phyloP scores from a whole-genome alignment of 805 yeast species.

The Yamadazyma laniorum region DNA sequence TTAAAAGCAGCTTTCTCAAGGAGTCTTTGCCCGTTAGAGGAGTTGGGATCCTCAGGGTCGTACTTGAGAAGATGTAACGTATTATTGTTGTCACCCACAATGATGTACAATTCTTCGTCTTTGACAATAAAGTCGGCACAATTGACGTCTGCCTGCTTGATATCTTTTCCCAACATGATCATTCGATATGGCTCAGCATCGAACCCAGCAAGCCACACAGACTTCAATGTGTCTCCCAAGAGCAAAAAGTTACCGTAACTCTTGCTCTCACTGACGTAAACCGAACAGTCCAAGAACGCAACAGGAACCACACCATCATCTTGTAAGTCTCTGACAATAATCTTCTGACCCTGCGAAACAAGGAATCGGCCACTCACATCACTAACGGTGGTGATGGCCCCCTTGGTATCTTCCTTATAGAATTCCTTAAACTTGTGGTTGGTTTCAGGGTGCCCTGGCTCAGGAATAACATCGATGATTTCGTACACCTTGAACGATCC shows the following conservation, averaged over 20 bases:
- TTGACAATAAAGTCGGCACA: constrained; percentile 75
- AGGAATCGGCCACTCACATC: constrained; percentile 82
- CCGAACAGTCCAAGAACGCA: constrained; percentile 85
- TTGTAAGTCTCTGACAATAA: constrained; percentile 76
- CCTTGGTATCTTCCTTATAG: constrained; percentile 71
- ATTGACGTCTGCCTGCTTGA: constrained; percentile 56
- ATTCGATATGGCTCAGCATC: constrained; percentile 94
- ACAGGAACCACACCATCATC: constrained; percentile 91
- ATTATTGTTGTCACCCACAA: constrained; percentile 66
- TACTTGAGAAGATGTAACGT: constrained; percentile 73
- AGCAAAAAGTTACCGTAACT: constrained; percentile 79
- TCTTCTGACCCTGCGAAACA: constrained; percentile 82
- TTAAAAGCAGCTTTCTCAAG: constrained; percentile 70
- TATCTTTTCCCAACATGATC: constrained; percentile 74
- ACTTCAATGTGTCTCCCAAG: constrained; percentile 76
- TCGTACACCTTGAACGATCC: constrained; percentile 78
- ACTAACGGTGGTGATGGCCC: constrained; percentile 76
- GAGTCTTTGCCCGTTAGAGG: constrained; percentile 75
- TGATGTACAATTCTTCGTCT: constrained; percentile 65
- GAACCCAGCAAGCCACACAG: constrained; percentile 80
- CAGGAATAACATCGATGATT: constrained; percentile 81
- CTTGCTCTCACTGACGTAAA: constrained; percentile 76
- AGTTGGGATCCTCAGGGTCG: constrained; percentile 88
- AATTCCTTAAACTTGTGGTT: constrained; percentile 73
- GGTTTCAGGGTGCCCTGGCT: constrained; percentile 82